Evolutionary conservation across 352 stramenopile species (phyloP).

Genomic region (Globisporangium irregulare): DNA sequence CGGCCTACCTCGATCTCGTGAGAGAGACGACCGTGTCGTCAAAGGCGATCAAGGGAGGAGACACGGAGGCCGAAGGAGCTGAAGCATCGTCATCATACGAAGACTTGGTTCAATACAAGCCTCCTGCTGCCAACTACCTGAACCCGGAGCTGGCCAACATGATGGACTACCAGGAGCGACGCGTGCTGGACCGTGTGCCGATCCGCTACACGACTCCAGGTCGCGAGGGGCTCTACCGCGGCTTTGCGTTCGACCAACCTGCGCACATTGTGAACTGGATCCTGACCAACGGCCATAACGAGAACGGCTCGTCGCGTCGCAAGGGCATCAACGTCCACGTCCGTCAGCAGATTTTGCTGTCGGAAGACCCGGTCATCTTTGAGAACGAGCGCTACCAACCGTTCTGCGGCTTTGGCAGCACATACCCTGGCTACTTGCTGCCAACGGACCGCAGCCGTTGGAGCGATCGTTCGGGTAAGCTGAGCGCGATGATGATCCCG

Average conservation of each 20-base stretch:
- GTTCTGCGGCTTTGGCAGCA: conserved; percentile 80
- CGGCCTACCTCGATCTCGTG: conserved; percentile 72
- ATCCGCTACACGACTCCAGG: conserved; percentile 36
- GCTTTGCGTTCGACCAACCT: conserved; percentile 82
- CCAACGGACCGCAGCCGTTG: conserved; percentile 79
- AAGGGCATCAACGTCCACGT: conserved; percentile 68
- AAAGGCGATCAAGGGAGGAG: conserved; percentile 7
- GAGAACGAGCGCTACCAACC: conserved; percentile 87
- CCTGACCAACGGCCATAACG: conserved; percentile 35
- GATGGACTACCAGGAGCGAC: conserved; percentile 77
- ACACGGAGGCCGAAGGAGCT: background rate
- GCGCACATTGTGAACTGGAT: conserved; percentile 80
- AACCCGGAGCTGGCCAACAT: conserved; percentile 62
- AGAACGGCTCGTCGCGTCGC: conserved; percentile 29
- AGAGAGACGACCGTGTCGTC: conserved; percentile 39
- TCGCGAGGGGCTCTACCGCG: conserved; percentile 61
- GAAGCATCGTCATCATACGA: conserved; percentile 10
- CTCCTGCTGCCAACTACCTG: conserved; percentile 53
- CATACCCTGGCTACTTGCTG: conserved; percentile 77
- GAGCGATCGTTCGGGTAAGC: conserved; percentile 78
- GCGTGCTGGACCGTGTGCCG: conserved; percentile 53
- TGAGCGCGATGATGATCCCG: conserved; percentile 69
- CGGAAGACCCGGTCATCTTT: conserved; percentile 76
- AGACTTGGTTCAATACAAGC: conserved; percentile 51
- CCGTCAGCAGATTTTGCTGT: conserved; percentile 61